Evolutionary conservation across 2,329 filamentous ascomycete genomes (phyloP).

Genomic region (Fusarium sp.): DNA sequence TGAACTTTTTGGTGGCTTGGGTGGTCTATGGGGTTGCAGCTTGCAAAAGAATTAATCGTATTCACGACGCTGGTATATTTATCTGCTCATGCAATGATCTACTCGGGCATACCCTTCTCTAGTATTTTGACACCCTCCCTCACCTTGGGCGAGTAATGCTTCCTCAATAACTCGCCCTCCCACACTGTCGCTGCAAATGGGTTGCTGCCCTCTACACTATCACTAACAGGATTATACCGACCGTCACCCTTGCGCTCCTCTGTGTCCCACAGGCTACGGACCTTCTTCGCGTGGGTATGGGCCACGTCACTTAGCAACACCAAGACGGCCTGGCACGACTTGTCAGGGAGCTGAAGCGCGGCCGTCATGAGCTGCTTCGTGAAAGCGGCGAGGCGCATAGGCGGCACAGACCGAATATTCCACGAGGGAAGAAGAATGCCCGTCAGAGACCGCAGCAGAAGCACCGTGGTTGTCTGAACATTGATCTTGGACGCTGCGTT

Average conservation of each 20-base stretch:
- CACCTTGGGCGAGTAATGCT: constrained; percentile 89
- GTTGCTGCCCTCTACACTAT: constrained; percentile 85
- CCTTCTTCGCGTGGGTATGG: constrained; percentile 83
- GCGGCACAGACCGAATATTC: constrained; percentile 79
- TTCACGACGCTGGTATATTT: constrained; percentile 13
- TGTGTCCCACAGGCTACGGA: constrained; percentile 90
- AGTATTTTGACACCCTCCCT: constrained; percentile 77
- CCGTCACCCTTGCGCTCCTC: constrained; percentile 95
- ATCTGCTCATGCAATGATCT: constrained; percentile 18
- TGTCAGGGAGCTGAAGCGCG: constrained; percentile 88
- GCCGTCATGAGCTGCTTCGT: constrained; percentile 88
- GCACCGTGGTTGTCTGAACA: constrained; percentile 91
- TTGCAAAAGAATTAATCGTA: background rate
- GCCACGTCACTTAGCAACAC: constrained; percentile 81
- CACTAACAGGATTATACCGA: constrained; percentile 77
- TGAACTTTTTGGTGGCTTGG: background rate
- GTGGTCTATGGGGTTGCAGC: background rate
- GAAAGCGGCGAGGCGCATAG: constrained; percentile 88
- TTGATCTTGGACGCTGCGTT: constrained; percentile 77
- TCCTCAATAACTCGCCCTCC: constrained; percentile 88
- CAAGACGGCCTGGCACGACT: constrained; percentile 83
- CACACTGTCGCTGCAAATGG: constrained; percentile 90
- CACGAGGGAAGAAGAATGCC: constrained; percentile 81
- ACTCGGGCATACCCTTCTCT: constrained; percentile 70
- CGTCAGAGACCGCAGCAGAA: constrained; percentile 87